These are phyloP conservation scores for Metarhizium humberi DNA, from an alignment of 2,329 filamentous ascomycete species.

Conservation along the genomic window DNA sequence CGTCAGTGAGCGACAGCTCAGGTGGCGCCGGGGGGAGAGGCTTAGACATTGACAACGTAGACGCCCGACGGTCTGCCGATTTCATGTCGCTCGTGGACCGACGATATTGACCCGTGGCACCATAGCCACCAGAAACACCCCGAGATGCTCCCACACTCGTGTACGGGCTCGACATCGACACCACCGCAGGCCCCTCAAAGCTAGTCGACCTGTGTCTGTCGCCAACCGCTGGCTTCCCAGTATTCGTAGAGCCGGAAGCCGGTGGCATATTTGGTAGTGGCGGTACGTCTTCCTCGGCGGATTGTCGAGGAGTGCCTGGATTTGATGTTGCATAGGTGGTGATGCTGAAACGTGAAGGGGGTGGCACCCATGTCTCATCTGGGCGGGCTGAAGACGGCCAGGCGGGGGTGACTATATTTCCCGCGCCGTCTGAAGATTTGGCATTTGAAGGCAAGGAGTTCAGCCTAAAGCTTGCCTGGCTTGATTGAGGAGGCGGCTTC, in stretches of 20 bases:
- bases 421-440: conserved; percentile 13
- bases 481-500: conserved; percentile 30
- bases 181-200: conserved; percentile 17
- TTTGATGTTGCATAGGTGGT: conserved; percentile 50
- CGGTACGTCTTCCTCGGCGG: conserved; percentile 15
- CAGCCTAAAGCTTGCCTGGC: conserved; percentile 7
- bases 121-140: background rate
- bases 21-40: conserved; percentile 52
- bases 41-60: conserved; percentile 39
- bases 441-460: background rate
- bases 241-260: conserved; percentile 20
- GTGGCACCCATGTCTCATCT: conserved; percentile 36
- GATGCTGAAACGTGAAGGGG: conserved; percentile 53
- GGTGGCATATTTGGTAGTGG: conserved; percentile 15
- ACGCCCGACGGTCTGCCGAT: conserved; percentile 14
- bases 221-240: conserved; percentile 20
- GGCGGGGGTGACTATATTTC: conserved; percentile 7
- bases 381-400: conserved; percentile 10
- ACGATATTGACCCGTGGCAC: background rate
- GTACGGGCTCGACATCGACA: conserved; percentile 17
- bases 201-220: conserved; percentile 12
- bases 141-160: background rate
- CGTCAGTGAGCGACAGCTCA: conserved; percentile 45
- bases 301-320: conserved; percentile 17
- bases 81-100: conserved; percentile 4